Percentiles rank a stretch among this genome's conserved stretches.
Evolutionary conservation across 75 land plant species (phyloP).

Genomic region (Isoetes taiwanensis): DNA sequence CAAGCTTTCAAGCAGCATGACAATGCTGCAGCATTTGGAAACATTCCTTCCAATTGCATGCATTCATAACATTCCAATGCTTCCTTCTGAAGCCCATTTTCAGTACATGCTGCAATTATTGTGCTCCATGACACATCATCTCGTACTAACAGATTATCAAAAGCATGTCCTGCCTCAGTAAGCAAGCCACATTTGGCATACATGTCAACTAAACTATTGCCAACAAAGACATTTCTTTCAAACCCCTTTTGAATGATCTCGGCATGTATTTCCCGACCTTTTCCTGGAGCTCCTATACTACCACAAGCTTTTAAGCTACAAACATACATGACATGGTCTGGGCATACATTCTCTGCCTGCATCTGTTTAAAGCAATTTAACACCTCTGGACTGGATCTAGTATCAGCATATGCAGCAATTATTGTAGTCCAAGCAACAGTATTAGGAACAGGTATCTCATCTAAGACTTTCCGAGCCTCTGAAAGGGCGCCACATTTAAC

Average conservation of each 20-base stretch:
- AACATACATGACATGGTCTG: not conserved
- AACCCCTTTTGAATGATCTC: not conserved
- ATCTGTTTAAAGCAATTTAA: slow-evolving; percentile 6
- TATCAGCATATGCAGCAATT: slow-evolving; percentile 20
- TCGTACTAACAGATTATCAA: no score
- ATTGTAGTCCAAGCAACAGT: slow-evolving; percentile 26
- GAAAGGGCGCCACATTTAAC: slow-evolving; percentile 13
- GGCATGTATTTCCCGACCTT: slow-evolving; percentile 19
- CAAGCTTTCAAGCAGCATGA: slow-evolving; percentile 3
- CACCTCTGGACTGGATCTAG: slow-evolving; percentile 5
- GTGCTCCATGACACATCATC: no score
- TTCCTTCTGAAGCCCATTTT: not conserved
- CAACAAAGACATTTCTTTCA: not conserved
- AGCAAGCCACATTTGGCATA: slow-evolving; percentile 10
- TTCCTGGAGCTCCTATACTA: not conserved
- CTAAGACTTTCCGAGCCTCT: slow-evolving; percentile 17
- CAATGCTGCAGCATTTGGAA: slow-evolving; percentile 3
- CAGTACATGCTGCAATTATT: no score
- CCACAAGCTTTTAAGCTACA: not conserved
- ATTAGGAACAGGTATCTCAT: slow-evolving; percentile 14
- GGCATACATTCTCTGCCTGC: slow-evolving; percentile 9
- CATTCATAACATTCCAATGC: not conserved
- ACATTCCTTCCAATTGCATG: not conserved
- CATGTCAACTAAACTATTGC: slow-evolving; percentile 1
- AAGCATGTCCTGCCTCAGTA: not conserved